phyloP scores from a whole-genome alignment of 116 monocot genomes.

The Cymodocea nodosa region DNA sequence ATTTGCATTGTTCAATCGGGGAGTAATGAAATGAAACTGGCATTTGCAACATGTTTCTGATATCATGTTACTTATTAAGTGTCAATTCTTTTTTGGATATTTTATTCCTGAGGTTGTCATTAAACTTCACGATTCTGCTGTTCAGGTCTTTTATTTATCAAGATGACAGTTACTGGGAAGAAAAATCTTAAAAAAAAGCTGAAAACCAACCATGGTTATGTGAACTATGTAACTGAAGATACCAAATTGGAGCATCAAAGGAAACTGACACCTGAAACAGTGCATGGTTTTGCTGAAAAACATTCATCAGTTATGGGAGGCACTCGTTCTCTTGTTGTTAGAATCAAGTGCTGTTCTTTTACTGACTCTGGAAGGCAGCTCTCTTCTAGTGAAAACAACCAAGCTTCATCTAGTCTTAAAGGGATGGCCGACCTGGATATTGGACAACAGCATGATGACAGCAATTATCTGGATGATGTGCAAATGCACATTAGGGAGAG shows the following conservation, averaged over 20 bases:
- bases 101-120: too few relatives aligned
- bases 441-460: background rate
- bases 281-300: background rate
- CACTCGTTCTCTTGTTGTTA: background rate
- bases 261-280: background rate
- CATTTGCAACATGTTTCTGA: too few relatives aligned
- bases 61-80: too few relatives aligned
- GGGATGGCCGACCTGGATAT: background rate
- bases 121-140: background rate
- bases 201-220: background rate
- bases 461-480: background rate
- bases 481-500: constrained; percentile 1
- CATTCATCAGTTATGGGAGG: background rate
- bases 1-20: too few relatives aligned
- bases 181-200: constrained; percentile 4
- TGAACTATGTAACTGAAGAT: background rate
- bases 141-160: constrained; percentile 8
- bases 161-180: constrained; percentile 6
- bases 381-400: background rate
- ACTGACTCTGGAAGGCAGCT: background rate
- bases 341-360: background rate
- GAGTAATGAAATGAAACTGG: too few relatives aligned
- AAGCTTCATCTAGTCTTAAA: background rate
- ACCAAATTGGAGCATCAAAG: background rate
- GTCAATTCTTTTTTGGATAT: too few relatives aligned